These are phyloP conservation scores for Tympanopsis confertula DNA, from an alignment of 2,329 filamentous ascomycete species.

Conservation along the genomic window DNA sequence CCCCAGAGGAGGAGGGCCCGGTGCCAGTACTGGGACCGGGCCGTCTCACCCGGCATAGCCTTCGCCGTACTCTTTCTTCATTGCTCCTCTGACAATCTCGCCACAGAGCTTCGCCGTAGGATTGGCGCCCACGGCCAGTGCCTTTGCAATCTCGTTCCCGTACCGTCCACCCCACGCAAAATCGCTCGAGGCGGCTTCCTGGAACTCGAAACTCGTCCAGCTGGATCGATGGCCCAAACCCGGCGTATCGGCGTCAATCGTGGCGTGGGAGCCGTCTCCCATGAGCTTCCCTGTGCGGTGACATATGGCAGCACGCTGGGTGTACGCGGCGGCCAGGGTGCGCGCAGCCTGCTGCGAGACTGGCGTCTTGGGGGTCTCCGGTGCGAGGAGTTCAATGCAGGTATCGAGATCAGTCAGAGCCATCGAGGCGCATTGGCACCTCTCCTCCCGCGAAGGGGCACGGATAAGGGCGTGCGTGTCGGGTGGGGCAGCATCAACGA, in stretches of 20 bases:
- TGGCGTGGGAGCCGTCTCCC: slow-evolving; percentile 19
- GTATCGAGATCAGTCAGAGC: slow-evolving; percentile 40
- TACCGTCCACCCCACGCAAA: slow-evolving; percentile 54
- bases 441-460: slow-evolving; percentile 22
- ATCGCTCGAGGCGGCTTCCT: slow-evolving; percentile 49
- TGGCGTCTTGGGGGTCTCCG: slow-evolving; percentile 31
- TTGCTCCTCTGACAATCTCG: slow-evolving; percentile 56
- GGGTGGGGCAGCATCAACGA: slow-evolving; percentile 27
- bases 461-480: slow-evolving; percentile 27
- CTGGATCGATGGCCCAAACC: slow-evolving; percentile 21
- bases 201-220: slow-evolving; percentile 44
- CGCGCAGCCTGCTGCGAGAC: slow-evolving; percentile 54
- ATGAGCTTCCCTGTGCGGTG: slow-evolving; percentile 42
- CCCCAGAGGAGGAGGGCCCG: too few species aligned
- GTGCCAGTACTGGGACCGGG: too few species aligned
- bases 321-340: slow-evolving; percentile 59
- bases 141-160: slow-evolving; percentile 54
- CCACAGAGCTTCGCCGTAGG: slow-evolving; percentile 61
- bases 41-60: too few species aligned
- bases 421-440: slow-evolving; percentile 22
- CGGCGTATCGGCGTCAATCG: slow-evolving; percentile 23
- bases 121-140: slow-evolving; percentile 52
- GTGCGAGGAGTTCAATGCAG: slow-evolving; percentile 48
- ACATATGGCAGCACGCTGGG: slow-evolving; percentile 58
- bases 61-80: slow-evolving; percentile 57